These are phyloP conservation scores for Cyclostephanos invisitatus DNA, from an alignment of 108 stramenopile species.

Conservation along the genomic window DNA sequence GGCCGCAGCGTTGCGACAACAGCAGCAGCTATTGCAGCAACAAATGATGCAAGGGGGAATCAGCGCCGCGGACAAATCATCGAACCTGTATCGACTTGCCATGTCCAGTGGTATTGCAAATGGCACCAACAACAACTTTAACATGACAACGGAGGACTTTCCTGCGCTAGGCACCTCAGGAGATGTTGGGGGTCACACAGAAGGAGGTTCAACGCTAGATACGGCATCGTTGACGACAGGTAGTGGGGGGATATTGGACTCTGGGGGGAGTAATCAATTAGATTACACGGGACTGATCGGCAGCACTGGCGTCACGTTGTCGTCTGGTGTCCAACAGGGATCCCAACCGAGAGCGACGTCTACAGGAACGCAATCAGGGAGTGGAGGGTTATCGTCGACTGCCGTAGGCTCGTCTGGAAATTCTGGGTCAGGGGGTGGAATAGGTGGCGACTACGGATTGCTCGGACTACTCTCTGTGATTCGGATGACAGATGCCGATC, in stretches of 20 bases:
- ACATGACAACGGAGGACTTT: conserved; percentile 85
- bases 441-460: conserved; percentile 92
- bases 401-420: conserved; percentile 34
- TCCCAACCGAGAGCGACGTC: conserved; percentile 39
- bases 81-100: conserved; percentile 77
- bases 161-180: conserved; percentile 58
- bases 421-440: conserved; percentile 62
- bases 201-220: conserved; percentile 20
- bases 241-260: conserved; percentile 35
- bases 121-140: conserved; percentile 64
- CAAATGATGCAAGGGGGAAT: conserved; percentile 64
- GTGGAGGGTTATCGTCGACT: conserved; percentile 30
- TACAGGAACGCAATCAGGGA: conserved; percentile 37
- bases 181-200: conserved; percentile 31
- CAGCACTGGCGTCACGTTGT: conserved; percentile 15
- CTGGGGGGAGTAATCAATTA: conserved; percentile 36
- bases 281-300: conserved; percentile 51
- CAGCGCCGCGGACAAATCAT: conserved; percentile 40
- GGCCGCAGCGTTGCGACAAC: conserved; percentile 75
- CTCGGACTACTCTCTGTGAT: conserved; percentile 93
- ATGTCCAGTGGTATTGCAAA: conserved; percentile 62
- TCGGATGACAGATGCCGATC: conserved; percentile 96
- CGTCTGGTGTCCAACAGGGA: conserved; percentile 16
- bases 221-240: conserved; percentile 21
- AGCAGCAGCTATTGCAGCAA: conserved; percentile 65